Conservation (phyloP, 2,329 filamentous ascomycete genomes). For the Xylaria arbuscula region DNA sequence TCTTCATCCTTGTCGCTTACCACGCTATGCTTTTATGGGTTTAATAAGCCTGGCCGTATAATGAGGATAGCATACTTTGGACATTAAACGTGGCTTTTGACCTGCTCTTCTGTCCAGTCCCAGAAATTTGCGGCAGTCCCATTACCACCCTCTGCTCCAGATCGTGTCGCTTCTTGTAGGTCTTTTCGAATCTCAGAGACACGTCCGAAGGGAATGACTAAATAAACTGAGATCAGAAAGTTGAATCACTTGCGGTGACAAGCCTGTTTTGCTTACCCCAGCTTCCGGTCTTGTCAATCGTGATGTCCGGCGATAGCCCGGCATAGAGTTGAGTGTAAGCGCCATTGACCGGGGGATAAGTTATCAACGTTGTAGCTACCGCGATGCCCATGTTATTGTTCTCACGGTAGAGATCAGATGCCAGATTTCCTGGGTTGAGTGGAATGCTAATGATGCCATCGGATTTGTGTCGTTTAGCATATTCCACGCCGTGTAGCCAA, state of each 20-base stretch:
- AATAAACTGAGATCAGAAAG: background rate
- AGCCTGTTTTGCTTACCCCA: conserved; percentile 41
- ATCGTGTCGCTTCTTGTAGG: conserved; percentile 47
- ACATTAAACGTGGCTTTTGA: conserved; percentile 37
- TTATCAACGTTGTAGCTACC: conserved; percentile 8
- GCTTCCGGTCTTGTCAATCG: conserved; percentile 46
- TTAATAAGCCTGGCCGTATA: too few relatives aligned
- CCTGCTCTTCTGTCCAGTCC: conserved; percentile 58
- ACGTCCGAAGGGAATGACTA: conserved; percentile 61
- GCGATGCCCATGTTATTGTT: conserved; percentile 27
- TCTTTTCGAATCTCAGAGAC: conserved; percentile 49
- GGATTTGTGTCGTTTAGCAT: conserved; percentile 38
- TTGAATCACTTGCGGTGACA: too few relatives aligned
- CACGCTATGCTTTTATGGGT: too few relatives aligned
- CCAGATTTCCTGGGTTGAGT: conserved; percentile 47
- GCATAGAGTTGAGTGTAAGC: conserved; percentile 57
- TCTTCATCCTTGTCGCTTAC: too few relatives aligned
- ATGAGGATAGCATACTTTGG: too few relatives aligned
- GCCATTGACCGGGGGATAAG: conserved; percentile 45
- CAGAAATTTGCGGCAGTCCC: conserved; percentile 55
- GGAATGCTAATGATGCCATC: conserved; percentile 44
- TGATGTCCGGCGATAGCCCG: conserved; percentile 54
- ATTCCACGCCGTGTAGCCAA: conserved; percentile 44
- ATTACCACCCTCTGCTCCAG: conserved; percentile 52
- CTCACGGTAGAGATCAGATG: conserved; percentile 43